These are phyloP conservation scores for Pyropia yezoensis DNA, from an alignment of 23 red algal genomes.

Conservation along the genomic window DNA sequence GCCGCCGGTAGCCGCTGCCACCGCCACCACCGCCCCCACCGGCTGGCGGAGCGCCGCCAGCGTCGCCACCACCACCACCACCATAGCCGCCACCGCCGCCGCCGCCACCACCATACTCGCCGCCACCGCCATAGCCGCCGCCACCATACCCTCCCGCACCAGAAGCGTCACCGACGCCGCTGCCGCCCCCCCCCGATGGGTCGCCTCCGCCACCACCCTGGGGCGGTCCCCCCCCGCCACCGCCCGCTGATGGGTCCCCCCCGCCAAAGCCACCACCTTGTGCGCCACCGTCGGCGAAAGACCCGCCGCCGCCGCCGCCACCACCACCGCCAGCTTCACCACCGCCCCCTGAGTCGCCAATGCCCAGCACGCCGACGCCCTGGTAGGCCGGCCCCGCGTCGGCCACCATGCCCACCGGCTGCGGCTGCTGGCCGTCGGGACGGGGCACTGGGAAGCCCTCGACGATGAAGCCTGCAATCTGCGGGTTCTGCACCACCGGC, in stretches of 20 bases:
- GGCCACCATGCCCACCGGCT: conserved; percentile 27
- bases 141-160: neutral
- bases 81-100: neutral
- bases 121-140: neutral
- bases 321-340: neutral
- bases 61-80: too few relatives aligned
- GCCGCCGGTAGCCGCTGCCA: too few relatives aligned
- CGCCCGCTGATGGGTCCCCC: neutral
- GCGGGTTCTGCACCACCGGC: conserved; percentile 32
- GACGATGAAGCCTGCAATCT: conserved; percentile 46
- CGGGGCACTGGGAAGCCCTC: conserved; percentile 48
- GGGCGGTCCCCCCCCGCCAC: neutral
- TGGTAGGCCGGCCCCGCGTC: conserved; percentile 1
- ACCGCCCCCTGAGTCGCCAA: neutral
- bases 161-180: neutral
- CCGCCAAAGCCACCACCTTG: neutral
- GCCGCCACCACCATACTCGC: neutral
- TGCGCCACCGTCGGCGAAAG: neutral
- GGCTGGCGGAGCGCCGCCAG: too few relatives aligned
- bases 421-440: conserved; percentile 29
- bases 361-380: neutral
- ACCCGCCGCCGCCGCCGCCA: neutral
- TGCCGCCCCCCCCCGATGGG: neutral
- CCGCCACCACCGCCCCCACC: too few relatives aligned
- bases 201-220: conserved; percentile 1